Evolutionary conservation across 768 basidiomycete genomes (phyloP).

Genomic region (Hysterangium stoloniferum): DNA sequence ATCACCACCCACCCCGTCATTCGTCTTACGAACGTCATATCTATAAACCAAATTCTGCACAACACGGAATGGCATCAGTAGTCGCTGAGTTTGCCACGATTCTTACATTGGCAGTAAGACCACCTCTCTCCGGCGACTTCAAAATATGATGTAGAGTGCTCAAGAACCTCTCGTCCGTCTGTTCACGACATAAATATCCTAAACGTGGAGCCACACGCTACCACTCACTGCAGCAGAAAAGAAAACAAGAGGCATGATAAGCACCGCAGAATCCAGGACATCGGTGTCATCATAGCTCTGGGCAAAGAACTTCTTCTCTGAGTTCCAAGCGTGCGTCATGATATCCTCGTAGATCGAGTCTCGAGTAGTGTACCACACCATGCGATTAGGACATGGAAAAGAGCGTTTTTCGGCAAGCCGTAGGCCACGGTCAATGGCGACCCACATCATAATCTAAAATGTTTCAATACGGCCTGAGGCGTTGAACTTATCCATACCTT

Average conservation of each 20-base stretch:
- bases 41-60: conserved; percentile 78
- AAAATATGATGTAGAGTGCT: conserved; percentile 78
- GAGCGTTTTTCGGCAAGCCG: conserved; percentile 93
- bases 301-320: conserved; percentile 58
- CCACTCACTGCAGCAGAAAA: conserved; percentile 70
- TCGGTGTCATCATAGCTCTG: conserved; percentile 87
- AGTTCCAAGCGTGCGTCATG: conserved; percentile 83
- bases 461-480: not conserved
- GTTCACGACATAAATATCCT: not conserved
- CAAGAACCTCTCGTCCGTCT: conserved; percentile 87
- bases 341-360: conserved; percentile 91
- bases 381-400: conserved; percentile 71
- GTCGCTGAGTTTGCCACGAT: too few relatives aligned
- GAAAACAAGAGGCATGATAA: conserved; percentile 92
- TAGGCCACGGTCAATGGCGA: conserved; percentile 39
- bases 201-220: not conserved
- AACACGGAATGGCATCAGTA: not conserved
- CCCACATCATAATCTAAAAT: not conserved
- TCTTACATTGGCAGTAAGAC: conserved; percentile 77
- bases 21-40: conserved; percentile 78
- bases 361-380: conserved; percentile 65
- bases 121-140: conserved; percentile 83
- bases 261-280: conserved; percentile 77
- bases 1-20: conserved; percentile 93
- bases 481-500: conserved; percentile 41